These are phyloP conservation scores for Capsicum chinense DNA, from an alignment of 257 asterid species.

Conservation along the genomic window DNA sequence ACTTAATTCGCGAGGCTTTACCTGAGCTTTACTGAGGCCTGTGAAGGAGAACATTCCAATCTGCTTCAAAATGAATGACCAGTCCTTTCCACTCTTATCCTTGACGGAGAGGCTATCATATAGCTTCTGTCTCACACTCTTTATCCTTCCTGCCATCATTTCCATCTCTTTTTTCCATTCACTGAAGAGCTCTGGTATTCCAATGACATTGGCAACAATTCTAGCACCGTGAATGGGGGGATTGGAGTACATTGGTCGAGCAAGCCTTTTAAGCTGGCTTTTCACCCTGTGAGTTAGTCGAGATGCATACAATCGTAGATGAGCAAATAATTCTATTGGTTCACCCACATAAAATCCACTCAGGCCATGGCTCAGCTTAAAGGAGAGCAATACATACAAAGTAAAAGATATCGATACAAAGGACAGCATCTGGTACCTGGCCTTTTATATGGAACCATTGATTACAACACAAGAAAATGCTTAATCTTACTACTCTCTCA, in stretches of 20 bases:
- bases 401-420: slow-evolving; percentile 7
- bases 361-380: not conserved
- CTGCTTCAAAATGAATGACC: slow-evolving; percentile 89
- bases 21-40: slow-evolving; percentile 91
- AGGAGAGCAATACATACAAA: not conserved
- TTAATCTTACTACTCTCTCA: not conserved
- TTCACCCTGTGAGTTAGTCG: slow-evolving; percentile 62
- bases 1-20: slow-evolving; percentile 30
- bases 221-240: slow-evolving; percentile 97
- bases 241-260: slow-evolving; percentile 97
- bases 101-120: slow-evolving; percentile 61
- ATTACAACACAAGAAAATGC: slow-evolving; percentile 18
- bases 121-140: slow-evolving; percentile 76
- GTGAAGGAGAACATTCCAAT: slow-evolving; percentile 98
- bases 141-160: slow-evolving; percentile 94
- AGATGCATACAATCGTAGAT: not conserved
- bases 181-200: slow-evolving; percentile 68
- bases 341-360: slow-evolving; percentile 17
- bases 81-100: slow-evolving; percentile 87
- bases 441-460: slow-evolving; percentile 12
- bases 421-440: slow-evolving; percentile 18
- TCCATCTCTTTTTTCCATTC: slow-evolving; percentile 98
- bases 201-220: slow-evolving; percentile 91
- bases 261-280: slow-evolving; percentile 92
- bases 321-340: not conserved